Conservation (phyloP, 2,329 filamentous ascomycete species). For the Aureobasidium uvarum region DNA sequence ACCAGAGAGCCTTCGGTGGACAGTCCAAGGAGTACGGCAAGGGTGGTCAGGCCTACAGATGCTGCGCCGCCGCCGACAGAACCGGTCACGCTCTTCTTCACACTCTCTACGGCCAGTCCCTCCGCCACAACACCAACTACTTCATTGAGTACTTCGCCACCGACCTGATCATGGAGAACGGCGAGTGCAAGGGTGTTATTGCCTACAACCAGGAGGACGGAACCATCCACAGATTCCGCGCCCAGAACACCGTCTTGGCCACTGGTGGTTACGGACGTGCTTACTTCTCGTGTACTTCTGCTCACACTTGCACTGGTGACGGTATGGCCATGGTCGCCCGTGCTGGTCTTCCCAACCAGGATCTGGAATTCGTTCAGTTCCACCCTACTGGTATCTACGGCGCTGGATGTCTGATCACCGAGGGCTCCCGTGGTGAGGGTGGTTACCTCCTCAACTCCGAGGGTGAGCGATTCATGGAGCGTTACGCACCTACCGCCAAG, state of each 20-base stretch:
- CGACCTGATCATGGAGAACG: slow-evolving; percentile 96
- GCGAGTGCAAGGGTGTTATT: slow-evolving; percentile 73
- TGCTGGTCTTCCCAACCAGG: slow-evolving; percentile 96
- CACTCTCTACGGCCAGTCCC: slow-evolving; percentile 96
- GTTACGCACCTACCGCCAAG: slow-evolving; percentile 96
- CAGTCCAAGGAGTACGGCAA: slow-evolving; percentile 94
- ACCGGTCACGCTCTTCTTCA: slow-evolving; percentile 97
- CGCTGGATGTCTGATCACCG: slow-evolving; percentile 95
- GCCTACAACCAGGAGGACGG: slow-evolving; percentile 99
- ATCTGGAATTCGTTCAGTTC: slow-evolving; percentile 99
- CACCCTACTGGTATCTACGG: slow-evolving; percentile 99
- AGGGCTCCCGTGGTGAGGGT: slow-evolving; percentile 96
- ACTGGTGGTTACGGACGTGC: slow-evolving; percentile 97
- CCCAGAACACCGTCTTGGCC: slow-evolving; percentile 93
- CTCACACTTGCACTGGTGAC: slow-evolving; percentile 97
- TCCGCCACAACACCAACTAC: slow-evolving; percentile 98
- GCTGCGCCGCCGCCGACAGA: slow-evolving; percentile 92
- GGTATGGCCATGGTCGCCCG: slow-evolving; percentile 99
- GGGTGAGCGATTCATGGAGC: slow-evolving; percentile 99
- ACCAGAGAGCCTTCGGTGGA: slow-evolving; percentile 97
- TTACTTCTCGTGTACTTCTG: slow-evolving; percentile 97
- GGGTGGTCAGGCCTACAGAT: slow-evolving; percentile 96
- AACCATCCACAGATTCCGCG: slow-evolving; percentile 93
- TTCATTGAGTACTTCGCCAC: slow-evolving; percentile 99
- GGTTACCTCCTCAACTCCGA: slow-evolving; percentile 96